Base-by-base conservation (phyloP, 345 rosid genomes). In the Lepidium sativum region DNA sequence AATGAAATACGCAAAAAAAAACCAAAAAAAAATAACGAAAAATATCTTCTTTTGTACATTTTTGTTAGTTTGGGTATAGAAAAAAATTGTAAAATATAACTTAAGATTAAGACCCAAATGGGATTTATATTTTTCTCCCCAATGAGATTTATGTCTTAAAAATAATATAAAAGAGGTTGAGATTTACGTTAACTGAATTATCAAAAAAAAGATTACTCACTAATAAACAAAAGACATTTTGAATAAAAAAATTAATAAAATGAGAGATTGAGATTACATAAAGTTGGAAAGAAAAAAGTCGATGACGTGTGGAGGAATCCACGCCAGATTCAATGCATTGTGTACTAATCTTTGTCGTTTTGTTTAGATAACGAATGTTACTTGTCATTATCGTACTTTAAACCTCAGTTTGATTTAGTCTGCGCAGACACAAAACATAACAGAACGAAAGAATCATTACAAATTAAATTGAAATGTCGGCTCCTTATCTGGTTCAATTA, bases 271-370 rank as follows among this genome's bases (percentile, higher is more conserved):
- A 40, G 75, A 55, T 55, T 50, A 63, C 69, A 69, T 63, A 11
- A 63, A 29, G 51, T 27, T 44, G 54, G 6, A 49, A 14, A 70
- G 8, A 29, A 63, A 18, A 17, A 47, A 47, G 75, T 47, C 65
- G 57, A 71, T 63, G 43, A 54, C 75, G 69, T 63, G 75, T 55
- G 69, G 64, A 47, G 69, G 41, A 63, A 54, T 14, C 50, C 2
- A 70, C 50, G 34, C 68, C 49, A 62, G 69, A 71, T 71, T 25
- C 75, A 71, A 47, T 71, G 75, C 51, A 70, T 45, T 55, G 16
- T n/a, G 57, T 54, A 18, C 55, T 54, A 44, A 38, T 45, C 57
- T 45, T 70, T 70, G 75, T 71, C 52, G 69, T 63, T 47, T 70
- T 20, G 4, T 39, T 23, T 55, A 38, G 64, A 71, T 71, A 63